Evolutionary conservation across 345 rosid species (phyloP).

Genomic region (Boechera stricta): DNA sequence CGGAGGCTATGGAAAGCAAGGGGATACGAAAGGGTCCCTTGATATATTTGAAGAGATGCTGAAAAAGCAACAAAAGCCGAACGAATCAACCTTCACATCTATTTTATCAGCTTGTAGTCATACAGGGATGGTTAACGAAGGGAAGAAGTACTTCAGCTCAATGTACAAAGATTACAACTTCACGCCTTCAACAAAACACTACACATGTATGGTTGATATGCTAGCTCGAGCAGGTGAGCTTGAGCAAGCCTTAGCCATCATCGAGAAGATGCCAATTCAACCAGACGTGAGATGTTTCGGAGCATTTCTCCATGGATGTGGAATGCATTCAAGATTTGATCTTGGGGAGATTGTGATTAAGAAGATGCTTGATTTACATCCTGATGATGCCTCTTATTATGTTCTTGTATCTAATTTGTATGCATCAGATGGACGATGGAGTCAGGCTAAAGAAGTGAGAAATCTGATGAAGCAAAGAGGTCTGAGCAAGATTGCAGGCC

Average conservation of each 20-base stretch:
- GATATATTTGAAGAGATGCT: conserved; percentile 66
- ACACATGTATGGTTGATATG: conserved; percentile 81
- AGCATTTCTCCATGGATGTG: conserved; percentile 91
- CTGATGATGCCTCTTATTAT: conserved; percentile 77
- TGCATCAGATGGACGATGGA: conserved; percentile 91
- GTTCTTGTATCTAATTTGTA: conserved; percentile 76
- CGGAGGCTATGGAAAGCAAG: conserved; percentile 77
- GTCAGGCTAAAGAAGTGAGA: conserved; percentile 63
- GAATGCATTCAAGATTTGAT: conserved; percentile 83
- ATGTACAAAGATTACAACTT: conserved; percentile 69
- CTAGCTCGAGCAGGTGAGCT: conserved; percentile 87
- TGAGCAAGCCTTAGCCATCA: conserved; percentile 76
- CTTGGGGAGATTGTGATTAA: conserved; percentile 70
- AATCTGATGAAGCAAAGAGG: conserved; percentile 74
- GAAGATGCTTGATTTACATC: conserved; percentile 69
- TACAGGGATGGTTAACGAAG: conserved; percentile 79
- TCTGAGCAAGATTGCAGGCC: conserved; percentile 62
- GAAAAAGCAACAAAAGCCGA: conserved; percentile 59
- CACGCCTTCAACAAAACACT: conserved; percentile 76
- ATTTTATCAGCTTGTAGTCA: conserved; percentile 82
- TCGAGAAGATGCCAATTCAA: conserved; percentile 70
- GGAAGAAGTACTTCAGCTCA: conserved; percentile 63
- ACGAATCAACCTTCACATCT: conserved; percentile 72
- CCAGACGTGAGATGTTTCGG: conserved; percentile 67
- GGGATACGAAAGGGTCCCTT: conserved; percentile 57